Evolutionary conservation across 2,329 filamentous ascomycete species (phyloP), one percentile per base, ranked within the genome.

Genomic region (Aspergillus fumigatus): DNA sequence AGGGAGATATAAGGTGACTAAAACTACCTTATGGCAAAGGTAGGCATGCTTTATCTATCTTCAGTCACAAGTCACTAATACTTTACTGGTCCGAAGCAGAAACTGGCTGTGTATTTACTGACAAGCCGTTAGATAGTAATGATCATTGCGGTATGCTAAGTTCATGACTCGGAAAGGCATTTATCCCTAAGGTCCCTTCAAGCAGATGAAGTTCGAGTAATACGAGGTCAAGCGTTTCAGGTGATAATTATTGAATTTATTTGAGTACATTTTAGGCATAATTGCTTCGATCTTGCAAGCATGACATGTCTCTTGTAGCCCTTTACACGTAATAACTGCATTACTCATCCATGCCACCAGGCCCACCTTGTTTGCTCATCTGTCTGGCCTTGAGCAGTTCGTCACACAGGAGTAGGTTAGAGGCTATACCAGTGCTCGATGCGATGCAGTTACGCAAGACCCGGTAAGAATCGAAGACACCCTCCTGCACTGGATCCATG

Each of bases 321-420:
- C 47, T 52, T 62, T 54, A 56, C 64, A 58, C 64, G 56, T 65
- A 58, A 60, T 52, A 54, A 55, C 57, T 56, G 59, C 61, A 67
- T 72, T 73, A 74, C 66, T 76, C 72, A 40, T 76, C 75, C 70
- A 72, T 74, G 52, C 73, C 74, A 53, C 69, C 75, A 55, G 77
- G 77, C 47, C 71, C 75, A 54, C 73, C 69, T 51, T 71, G 66
- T 62, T 71, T 73, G 53, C 74, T 88, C 94, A 99, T 99, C 80
- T 99, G 93, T 73, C 94, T 84, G 59, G 94, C 94, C 83, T 99
- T 99, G 68, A 99, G 81, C 80, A 99, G 83, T 82, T 99, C 94
- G 70, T 99, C 94, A 70, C 94, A 99, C 51, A 99, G 83, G 63
- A 99, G 80, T 62, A 99, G 80, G 78, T 99, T 99, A 9, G 90